These are phyloP conservation scores for Diaporthe sp. DNA, from an alignment of 2,329 filamentous ascomycete genomes.

Conservation along the genomic window DNA sequence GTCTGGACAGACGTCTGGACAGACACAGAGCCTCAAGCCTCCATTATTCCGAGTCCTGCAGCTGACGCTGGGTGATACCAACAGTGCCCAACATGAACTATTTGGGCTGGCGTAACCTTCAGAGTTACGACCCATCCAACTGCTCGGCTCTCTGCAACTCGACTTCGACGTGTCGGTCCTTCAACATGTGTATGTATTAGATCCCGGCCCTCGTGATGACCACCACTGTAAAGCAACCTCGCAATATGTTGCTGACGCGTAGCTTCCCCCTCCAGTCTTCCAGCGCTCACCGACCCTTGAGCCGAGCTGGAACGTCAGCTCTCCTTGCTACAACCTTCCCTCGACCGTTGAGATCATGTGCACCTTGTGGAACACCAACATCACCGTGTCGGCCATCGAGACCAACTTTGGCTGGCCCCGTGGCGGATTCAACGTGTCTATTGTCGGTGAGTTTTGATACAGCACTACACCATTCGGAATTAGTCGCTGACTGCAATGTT, in stretches of 20 bases:
- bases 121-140: not conserved
- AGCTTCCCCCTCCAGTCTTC: not conserved
- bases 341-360: constrained; percentile 20
- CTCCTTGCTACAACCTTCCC: not conserved
- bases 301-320: not conserved
- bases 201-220: not conserved
- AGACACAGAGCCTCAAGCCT: not conserved
- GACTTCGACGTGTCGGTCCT: not conserved
- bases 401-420: not conserved
- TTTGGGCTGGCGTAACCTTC: not conserved
- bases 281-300: constrained; percentile 10
- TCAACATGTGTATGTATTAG: not conserved
- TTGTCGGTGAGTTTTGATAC: not conserved
- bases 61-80: not conserved
- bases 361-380: constrained; percentile 2
- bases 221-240: too few species aligned
- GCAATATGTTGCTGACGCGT: not conserved
- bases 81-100: constrained; percentile 7
- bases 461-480: not conserved
- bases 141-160: constrained; percentile 1
- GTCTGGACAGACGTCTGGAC: not conserved
- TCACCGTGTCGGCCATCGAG: not conserved
- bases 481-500: not conserved
- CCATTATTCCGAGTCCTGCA: not conserved
- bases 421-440: constrained; percentile 1